Percentiles rank a stretch among this genome's conserved stretches.
These are phyloP conservation scores for Saturnispora diversa DNA, from an alignment of 805 yeast genomes.

Conservation along the genomic window DNA sequence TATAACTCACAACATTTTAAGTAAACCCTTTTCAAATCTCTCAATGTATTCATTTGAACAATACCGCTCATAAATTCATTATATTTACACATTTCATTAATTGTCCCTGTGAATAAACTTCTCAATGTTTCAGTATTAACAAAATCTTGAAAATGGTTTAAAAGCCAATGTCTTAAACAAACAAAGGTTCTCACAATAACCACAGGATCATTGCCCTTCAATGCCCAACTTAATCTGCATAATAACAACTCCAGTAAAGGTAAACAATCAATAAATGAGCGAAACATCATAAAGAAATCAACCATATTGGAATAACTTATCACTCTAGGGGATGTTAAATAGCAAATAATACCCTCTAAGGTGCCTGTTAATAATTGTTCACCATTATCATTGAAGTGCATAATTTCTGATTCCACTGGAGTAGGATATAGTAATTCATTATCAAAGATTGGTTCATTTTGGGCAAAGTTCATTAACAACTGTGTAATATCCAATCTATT, in stretches of 20 bases:
- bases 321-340: slow-evolving; percentile 61
- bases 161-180: slow-evolving; percentile 78
- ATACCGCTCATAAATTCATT: slow-evolving; percentile 14
- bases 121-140: slow-evolving; percentile 44
- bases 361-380: slow-evolving; percentile 24
- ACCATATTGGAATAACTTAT: slow-evolving; percentile 72
- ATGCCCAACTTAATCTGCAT: slow-evolving; percentile 66
- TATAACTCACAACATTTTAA: slow-evolving; percentile 26
- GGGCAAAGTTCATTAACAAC: slow-evolving; percentile 24
- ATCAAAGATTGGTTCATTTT: slow-evolving; percentile 30
- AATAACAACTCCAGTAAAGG: slow-evolving; percentile 54
- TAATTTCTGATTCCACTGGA: slow-evolving; percentile 27
- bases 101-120: slow-evolving; percentile 32
- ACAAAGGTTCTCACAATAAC: slow-evolving; percentile 79
- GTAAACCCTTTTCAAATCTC: slow-evolving; percentile 30
- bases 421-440: slow-evolving; percentile 28
- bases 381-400: slow-evolving; percentile 17
- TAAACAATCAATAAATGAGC: slow-evolving; percentile 56
- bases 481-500: slow-evolving; percentile 14
- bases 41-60: slow-evolving; percentile 22
- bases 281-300: slow-evolving; percentile 79
- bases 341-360: slow-evolving; percentile 41
- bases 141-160: slow-evolving; percentile 83
- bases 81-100: slow-evolving; percentile 34
- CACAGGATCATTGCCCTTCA: slow-evolving; percentile 38